phyloP scores from a whole-genome alignment of 495 filamentous ascomycete genomes.

The Pyrenopolyporus hunteri region DNA sequence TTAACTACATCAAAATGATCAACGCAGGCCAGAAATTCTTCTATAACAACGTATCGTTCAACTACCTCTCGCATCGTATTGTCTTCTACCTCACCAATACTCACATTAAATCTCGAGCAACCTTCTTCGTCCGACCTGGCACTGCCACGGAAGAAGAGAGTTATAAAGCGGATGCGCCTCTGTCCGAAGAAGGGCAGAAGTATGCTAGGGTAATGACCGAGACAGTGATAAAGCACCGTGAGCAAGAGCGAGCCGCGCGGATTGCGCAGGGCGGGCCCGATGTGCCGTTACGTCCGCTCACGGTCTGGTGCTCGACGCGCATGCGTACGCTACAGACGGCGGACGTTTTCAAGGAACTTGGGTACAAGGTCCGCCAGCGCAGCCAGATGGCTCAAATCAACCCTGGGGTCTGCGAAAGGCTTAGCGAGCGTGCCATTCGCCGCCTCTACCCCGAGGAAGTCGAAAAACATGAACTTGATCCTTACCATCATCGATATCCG shows the following conservation, averaged over 20 bases:
- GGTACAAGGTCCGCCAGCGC: conserved; percentile 85
- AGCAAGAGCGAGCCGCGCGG: conserved; percentile 73
- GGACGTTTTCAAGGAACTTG: conserved; percentile 73
- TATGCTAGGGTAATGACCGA: conserved; percentile 91
- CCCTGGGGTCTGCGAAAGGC: conserved; percentile 92
- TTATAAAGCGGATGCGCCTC: conserved; percentile 85
- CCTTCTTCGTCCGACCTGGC: conserved; percentile 88
- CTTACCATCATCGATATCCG: conserved; percentile 96
- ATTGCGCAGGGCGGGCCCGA: conserved; percentile 71
- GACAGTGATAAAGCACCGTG: conserved; percentile 77
- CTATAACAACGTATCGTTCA: conserved; percentile 94
- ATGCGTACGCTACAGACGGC: conserved; percentile 91
- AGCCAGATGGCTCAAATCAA: conserved; percentile 97
- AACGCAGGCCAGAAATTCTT: conserved; percentile 92
- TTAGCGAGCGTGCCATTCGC: conserved; percentile 79
- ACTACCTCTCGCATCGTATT: conserved; percentile 93
- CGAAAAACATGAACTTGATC: conserved; percentile 88
- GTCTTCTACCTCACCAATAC: conserved; percentile 98
- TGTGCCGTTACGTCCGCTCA: conserved; percentile 76
- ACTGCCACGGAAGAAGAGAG: conserved; percentile 75
- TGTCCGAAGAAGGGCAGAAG: conserved; percentile 80
- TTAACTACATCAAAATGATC: conserved; percentile 99
- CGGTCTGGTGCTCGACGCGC: conserved; percentile 93
- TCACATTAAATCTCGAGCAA: conserved; percentile 91
- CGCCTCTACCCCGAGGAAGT: conserved; percentile 86